Evolutionary conservation across 2,329 filamentous ascomycete genomes (phyloP), one percentile per base, ranked within the genome.

Genomic region (Cytospora leucostoma): DNA sequence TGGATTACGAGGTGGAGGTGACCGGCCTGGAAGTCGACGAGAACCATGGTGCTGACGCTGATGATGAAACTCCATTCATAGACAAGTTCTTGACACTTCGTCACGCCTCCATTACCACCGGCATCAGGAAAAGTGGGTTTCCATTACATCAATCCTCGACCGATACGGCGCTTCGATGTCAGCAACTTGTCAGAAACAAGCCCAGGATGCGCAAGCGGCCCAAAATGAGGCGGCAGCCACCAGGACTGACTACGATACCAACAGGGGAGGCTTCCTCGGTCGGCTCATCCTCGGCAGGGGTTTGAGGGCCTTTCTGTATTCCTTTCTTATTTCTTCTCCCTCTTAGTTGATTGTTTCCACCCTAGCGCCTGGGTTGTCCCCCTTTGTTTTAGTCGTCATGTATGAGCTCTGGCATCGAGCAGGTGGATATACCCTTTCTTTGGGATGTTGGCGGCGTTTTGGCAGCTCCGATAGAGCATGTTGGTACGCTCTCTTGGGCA

Each of bases 141-240:
- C 67, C 74, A 49, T 70, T 67, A 2, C 72, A 71, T 53, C 70
- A 67, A 4, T 64, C 70, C 32, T 72, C 74, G 8, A 68, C 68
- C 3, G 74, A 75, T 21, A 70, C 69, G 19, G 74, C 73, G 1
- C 50, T 73, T 59, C 70, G 71, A 33, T 75, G 73, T 59, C 65
- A 68, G 7, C 75, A 74, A 33, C 68, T 75, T 34, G 73, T 76
- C 37, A 69, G 68, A 47, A 75, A 64, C 62, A 69, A 67, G 47
- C 74, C 73, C n/a, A 70, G 74, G 27, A 76, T 76, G 74, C 71
- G 74, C 10, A 73, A 68, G 64, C 69, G 74, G 55, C 67, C 62
- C 54, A 71, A 67, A 62, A 59, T 50, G 17, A 61, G 62, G 27
- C 52, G 64, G 11, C 65, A 66, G 59, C 61, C 32, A 67, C 61